Evolutionary conservation across 2,329 filamentous ascomycete genomes (phyloP).

Genomic region (Penicillium sp.): DNA sequence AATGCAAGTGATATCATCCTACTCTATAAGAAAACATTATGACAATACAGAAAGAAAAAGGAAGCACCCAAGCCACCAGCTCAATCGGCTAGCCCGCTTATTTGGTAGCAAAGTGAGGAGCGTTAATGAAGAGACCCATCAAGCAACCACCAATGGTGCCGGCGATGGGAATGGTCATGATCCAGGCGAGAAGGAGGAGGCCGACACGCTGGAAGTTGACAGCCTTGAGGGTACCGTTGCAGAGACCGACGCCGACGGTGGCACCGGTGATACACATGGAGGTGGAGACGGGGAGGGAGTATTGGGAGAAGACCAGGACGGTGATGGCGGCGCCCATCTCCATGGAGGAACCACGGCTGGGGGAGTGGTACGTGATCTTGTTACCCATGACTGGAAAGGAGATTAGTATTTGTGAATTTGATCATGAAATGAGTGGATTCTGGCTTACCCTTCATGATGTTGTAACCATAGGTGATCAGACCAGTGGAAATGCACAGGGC

Average conservation of each 20-base stretch:
- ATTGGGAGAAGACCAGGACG: slow-evolving; percentile 74
- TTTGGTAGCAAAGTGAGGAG: slow-evolving; percentile 54
- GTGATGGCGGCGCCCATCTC: slow-evolving; percentile 79
- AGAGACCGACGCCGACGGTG: slow-evolving; percentile 75
- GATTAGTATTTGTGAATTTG: slow-evolving; percentile 15
- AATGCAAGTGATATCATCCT: slow-evolving; percentile 2
- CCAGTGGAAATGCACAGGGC: slow-evolving; percentile 65
- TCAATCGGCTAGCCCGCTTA: background rate
- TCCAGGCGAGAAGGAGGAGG: slow-evolving; percentile 68
- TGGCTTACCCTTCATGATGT: slow-evolving; percentile 76
- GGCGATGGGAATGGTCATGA: slow-evolving; percentile 65
- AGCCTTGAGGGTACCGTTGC: slow-evolving; percentile 70
- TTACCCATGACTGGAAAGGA: slow-evolving; percentile 71
- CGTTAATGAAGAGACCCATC: slow-evolving; percentile 60
- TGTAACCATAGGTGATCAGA: slow-evolving; percentile 75
- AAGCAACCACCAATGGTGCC: slow-evolving; percentile 58
- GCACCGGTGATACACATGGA: slow-evolving; percentile 80
- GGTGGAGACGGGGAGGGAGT: slow-evolving; percentile 73
- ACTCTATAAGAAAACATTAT: slow-evolving; percentile 3
- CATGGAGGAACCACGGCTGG: slow-evolving; percentile 66
- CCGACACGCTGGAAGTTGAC: slow-evolving; percentile 76
- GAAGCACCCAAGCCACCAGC: background rate
- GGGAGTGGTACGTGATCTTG: slow-evolving; percentile 72
- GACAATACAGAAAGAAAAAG: background rate
- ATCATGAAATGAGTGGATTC: background rate